phyloP scores from a whole-genome alignment of 1,284 basidiomycete genomes.

The Cutaneotrichosporon mucoides region DNA sequence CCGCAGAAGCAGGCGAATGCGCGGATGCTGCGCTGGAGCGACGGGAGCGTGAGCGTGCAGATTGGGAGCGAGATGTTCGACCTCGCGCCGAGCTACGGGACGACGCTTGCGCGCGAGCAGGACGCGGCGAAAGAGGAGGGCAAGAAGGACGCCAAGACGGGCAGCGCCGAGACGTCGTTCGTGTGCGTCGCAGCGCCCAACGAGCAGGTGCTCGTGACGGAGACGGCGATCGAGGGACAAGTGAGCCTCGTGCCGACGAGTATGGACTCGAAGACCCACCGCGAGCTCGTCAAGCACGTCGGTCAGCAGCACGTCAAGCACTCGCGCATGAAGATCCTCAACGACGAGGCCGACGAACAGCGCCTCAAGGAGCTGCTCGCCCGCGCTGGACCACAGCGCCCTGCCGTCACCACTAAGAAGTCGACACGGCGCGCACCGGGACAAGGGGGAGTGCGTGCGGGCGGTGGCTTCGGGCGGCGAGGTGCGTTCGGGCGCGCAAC shows the following conservation, averaged over 20 bases:
- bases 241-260: slow-evolving; percentile 38
- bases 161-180: slow-evolving; percentile 28
- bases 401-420: slow-evolving; percentile 6
- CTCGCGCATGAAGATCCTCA: slow-evolving; percentile 41
- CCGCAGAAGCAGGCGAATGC: slow-evolving; percentile 40
- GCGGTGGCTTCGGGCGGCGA: slow-evolving; percentile 3
- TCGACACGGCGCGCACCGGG: slow-evolving; percentile 2
- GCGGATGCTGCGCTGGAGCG: slow-evolving; percentile 48
- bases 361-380: slow-evolving; percentile 28
- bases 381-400: slow-evolving; percentile 23
- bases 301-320: slow-evolving; percentile 45
- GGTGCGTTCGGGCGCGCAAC: neutral
- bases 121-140: neutral
- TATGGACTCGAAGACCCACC: slow-evolving; percentile 42
- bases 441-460: slow-evolving; percentile 5
- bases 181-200: slow-evolving; percentile 26
- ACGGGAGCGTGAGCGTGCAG: slow-evolving; percentile 46
- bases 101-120: slow-evolving; percentile 24
- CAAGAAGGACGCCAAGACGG: slow-evolving; percentile 15
- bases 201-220: slow-evolving; percentile 39
- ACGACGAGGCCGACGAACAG: slow-evolving; percentile 32
- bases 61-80: slow-evolving; percentile 47
- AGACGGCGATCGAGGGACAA: slow-evolving; percentile 40
- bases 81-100: slow-evolving; percentile 38
- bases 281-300: slow-evolving; percentile 43